These are phyloP conservation scores for Leptographium flavum DNA, from an alignment of 2,329 filamentous ascomycete genomes.

Conservation along the genomic window DNA sequence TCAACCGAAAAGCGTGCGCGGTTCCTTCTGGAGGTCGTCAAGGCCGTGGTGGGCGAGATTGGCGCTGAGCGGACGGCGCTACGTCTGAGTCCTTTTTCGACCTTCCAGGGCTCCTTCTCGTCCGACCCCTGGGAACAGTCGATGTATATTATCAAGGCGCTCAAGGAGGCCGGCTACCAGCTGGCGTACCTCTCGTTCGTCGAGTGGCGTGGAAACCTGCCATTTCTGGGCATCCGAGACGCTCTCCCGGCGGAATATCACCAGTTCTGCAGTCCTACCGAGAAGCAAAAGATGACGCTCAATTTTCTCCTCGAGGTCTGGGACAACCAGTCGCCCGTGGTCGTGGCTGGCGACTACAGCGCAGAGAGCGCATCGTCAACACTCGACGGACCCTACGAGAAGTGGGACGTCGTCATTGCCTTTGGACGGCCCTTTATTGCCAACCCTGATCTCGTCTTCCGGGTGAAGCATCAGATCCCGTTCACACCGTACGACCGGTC, in stretches of 20 bases:
- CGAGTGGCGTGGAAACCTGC: slow-evolving; percentile 21
- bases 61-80: slow-evolving; percentile 34
- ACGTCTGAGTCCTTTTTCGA: slow-evolving; percentile 37
- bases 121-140: slow-evolving; percentile 1
- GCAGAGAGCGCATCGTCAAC: slow-evolving; percentile 12
- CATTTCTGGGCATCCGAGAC: background rate
- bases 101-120: slow-evolving; percentile 45
- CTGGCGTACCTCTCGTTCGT: slow-evolving; percentile 42
- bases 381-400: slow-evolving; percentile 15
- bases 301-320: slow-evolving; percentile 18
- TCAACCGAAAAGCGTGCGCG: slow-evolving; percentile 58
- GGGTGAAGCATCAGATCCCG: slow-evolving; percentile 21
- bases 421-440: slow-evolving; percentile 28
- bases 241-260: slow-evolving; percentile 12
- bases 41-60: slow-evolving; percentile 36
- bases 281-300: slow-evolving; percentile 15
- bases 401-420: slow-evolving; percentile 17
- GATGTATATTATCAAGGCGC: background rate
- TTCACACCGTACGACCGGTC: slow-evolving; percentile 22
- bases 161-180: slow-evolving; percentile 16
- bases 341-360: slow-evolving; percentile 18
- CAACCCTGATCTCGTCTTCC: slow-evolving; percentile 29
- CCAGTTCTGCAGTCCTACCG: too few relatives aligned
- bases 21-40: slow-evolving; percentile 51
- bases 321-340: slow-evolving; percentile 15